phyloP scores from a whole-genome alignment of 2,329 filamentous ascomycete species.

The Xylariales sp. region DNA sequence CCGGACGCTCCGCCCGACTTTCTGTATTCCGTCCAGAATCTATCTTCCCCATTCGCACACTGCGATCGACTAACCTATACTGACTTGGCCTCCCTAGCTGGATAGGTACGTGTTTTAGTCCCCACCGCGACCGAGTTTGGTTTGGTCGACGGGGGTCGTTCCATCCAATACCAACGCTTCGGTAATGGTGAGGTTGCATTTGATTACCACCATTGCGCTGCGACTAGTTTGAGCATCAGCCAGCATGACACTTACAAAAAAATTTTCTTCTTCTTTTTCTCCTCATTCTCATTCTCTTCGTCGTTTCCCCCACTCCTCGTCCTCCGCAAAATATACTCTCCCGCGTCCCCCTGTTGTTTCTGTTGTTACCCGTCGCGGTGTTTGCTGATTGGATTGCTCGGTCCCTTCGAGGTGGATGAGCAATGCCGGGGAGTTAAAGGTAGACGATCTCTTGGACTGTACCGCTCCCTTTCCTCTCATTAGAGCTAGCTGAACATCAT shows the following conservation, averaged over 20 bases:
- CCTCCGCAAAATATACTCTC: background rate
- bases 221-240: slow-evolving; percentile 20
- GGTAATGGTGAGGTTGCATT: slow-evolving; percentile 44
- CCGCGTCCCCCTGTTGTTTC: background rate
- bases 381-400: slow-evolving; percentile 12
- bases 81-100: background rate
- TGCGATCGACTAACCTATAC: background rate
- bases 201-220: slow-evolving; percentile 44
- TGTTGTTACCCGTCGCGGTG: background rate
- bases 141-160: background rate
- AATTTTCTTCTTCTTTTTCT: too few relatives aligned
- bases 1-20: slow-evolving; percentile 2
- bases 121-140: slow-evolving; percentile 29
- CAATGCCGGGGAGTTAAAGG: background rate
- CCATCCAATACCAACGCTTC: slow-evolving; percentile 33
- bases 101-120: background rate
- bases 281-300: background rate
- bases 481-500: background rate
- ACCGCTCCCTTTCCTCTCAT: slow-evolving; percentile 2
- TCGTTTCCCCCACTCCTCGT: slow-evolving; percentile 5
- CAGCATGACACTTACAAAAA: too few relatives aligned
- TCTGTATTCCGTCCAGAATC: background rate
- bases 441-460: background rate
- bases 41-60: background rate
- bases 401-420: slow-evolving; percentile 22